Percentiles rank a stretch among this genome's conserved stretches.
These are phyloP conservation scores for Podila minutissima DNA, from an alignment of 192 early-diverging fungal genomes.

Conservation along the genomic window DNA sequence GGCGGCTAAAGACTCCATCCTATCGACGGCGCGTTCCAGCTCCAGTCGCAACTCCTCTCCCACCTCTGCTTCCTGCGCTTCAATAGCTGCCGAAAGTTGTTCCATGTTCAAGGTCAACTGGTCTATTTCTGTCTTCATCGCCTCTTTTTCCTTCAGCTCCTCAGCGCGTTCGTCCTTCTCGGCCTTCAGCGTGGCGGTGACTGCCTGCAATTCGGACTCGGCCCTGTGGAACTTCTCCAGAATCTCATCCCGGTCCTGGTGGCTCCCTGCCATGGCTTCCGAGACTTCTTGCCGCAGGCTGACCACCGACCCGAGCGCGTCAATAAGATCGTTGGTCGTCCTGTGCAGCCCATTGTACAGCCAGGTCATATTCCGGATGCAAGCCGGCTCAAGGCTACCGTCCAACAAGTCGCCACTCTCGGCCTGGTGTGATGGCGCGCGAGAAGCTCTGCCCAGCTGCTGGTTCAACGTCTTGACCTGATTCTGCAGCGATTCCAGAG, in stretches of 20 bases:
- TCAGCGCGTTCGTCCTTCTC: neutral
- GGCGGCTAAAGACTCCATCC: conserved; percentile 11
- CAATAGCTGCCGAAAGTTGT: neutral
- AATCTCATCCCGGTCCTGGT: neutral
- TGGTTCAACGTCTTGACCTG: neutral
- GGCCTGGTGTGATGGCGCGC: neutral
- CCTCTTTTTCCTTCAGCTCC: neutral
- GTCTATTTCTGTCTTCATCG: neutral
- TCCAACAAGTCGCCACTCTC: neutral
- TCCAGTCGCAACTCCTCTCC: neutral
- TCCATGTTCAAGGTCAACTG: neutral
- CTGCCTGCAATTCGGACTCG: neutral
- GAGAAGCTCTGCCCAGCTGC: neutral
- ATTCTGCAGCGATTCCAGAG: neutral
- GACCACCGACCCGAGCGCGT: neutral
- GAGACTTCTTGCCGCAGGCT: neutral
- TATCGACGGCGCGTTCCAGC: neutral
- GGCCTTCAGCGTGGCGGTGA: neutral
- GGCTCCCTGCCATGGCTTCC: neutral
- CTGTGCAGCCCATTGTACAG: neutral
- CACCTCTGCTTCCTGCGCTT: neutral
- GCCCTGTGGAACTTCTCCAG: neutral
- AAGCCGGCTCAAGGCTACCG: too few relatives aligned
- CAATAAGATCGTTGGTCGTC: neutral
- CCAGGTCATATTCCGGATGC: neutral